Evolutionary conservation across 1,284 basidiomycete species (phyloP).

Genomic region (Leccinum fallax): DNA sequence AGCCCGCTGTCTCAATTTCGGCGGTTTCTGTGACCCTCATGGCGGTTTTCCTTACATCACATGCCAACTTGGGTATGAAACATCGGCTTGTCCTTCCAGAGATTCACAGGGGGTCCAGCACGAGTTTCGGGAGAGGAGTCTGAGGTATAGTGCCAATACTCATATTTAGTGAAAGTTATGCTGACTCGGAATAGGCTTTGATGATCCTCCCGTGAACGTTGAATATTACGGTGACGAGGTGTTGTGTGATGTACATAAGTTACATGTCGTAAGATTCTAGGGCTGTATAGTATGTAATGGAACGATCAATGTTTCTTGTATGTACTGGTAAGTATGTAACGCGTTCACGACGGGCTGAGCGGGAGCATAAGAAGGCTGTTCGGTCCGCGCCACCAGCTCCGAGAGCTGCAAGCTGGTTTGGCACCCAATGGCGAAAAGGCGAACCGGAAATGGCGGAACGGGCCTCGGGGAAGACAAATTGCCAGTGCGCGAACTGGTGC

Average conservation of each 20-base stretch:
- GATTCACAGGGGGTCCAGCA: background rate
- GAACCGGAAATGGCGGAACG: background rate
- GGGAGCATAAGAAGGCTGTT: background rate
- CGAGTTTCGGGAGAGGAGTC: background rate
- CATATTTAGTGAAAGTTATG: background rate
- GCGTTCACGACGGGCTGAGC: background rate
- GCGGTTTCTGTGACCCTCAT: background rate
- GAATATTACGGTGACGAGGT: background rate
- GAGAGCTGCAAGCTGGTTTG: background rate
- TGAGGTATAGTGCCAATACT: background rate
- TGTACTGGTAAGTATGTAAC: background rate
- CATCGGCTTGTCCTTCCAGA: background rate
- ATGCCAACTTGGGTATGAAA: background rate
- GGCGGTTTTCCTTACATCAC: background rate
- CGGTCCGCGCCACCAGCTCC: background rate
- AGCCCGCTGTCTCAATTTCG: background rate
- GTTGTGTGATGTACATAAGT: background rate
- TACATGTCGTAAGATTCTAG: background rate
- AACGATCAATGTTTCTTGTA: background rate
- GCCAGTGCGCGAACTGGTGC: background rate
- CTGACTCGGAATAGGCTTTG: background rate
- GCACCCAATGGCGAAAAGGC: background rate
- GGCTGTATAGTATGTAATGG: background rate
- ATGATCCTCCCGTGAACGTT: background rate
- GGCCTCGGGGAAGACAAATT: background rate